A percentile compares a stretch with the other conserved stretches of the same genome.
These are phyloP conservation scores for Quillaja saponaria DNA, from an alignment of 306 rosid genomes.

Conservation along the genomic window DNA sequence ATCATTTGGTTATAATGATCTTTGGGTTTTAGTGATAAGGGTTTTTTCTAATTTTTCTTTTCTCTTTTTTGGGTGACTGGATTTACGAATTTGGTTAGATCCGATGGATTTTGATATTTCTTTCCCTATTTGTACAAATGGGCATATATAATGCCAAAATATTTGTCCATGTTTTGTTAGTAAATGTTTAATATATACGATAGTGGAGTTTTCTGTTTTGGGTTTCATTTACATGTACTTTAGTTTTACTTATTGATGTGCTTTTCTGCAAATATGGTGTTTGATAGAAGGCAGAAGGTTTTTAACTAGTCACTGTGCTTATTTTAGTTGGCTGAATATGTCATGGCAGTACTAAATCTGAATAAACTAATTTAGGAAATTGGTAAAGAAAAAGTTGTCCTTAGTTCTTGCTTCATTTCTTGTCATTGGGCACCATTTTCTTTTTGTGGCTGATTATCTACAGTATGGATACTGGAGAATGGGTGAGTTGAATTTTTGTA, in stretches of 20 bases:
- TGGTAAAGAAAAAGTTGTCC: not conserved
- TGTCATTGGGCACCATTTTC: not conserved
- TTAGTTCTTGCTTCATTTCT: not conserved
- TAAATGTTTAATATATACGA: conserved; percentile 6
- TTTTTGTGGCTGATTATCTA: not conserved
- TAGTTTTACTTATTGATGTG: not conserved
- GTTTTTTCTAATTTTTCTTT: not conserved
- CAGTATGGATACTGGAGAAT: conserved; percentile 2
- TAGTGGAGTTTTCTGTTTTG: conserved; percentile 6
- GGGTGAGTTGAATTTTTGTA: not conserved
- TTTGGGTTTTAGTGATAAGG: conserved; percentile 19
- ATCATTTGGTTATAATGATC: conserved; percentile 27
- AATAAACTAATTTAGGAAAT: not conserved
- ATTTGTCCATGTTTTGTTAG: conserved; percentile 2
- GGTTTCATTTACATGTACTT: conserved; percentile 14
- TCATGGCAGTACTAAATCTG: not conserved
- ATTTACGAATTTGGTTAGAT: conserved; percentile 18
- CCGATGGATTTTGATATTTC: conserved; percentile 23
- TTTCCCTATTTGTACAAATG: not conserved
- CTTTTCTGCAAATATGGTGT: not conserved
- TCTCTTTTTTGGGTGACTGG: not conserved
- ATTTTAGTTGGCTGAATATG: not conserved
- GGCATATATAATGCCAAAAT: conserved; percentile 17
- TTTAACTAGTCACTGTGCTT: not conserved
- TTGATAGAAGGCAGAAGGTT: not conserved